Evolutionary conservation across 2,329 filamentous ascomycete species (phyloP).

Genomic region (Colletotrichum nymphaeae): DNA sequence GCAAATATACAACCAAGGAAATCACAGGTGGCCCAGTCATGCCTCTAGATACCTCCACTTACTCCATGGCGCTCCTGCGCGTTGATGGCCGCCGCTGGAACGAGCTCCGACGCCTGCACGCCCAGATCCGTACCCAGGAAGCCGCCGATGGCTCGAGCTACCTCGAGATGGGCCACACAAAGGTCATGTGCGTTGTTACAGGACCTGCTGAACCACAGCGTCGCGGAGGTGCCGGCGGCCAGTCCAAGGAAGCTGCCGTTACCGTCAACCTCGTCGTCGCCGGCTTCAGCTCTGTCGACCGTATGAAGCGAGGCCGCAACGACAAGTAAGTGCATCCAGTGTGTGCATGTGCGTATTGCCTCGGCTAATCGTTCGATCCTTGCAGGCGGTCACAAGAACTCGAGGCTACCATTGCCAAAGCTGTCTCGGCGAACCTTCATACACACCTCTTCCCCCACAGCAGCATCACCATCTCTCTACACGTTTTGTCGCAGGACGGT

Average conservation of each 20-base stretch:
- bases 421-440: slow-evolving; percentile 83
- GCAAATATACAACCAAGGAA: neutral
- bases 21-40: slow-evolving; percentile 57
- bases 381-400: slow-evolving; percentile 82
- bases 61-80: slow-evolving; percentile 85
- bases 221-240: slow-evolving; percentile 43
- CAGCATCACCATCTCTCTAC: slow-evolving; percentile 84
- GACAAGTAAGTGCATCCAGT: slow-evolving; percentile 74
- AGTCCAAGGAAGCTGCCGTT: slow-evolving; percentile 71
- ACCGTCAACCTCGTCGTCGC: slow-evolving; percentile 86
- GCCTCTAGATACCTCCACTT: slow-evolving; percentile 95
- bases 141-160: slow-evolving; percentile 94
- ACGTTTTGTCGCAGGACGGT: slow-evolving; percentile 91
- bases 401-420: slow-evolving; percentile 80
- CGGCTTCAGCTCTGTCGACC: slow-evolving; percentile 88
- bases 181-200: slow-evolving; percentile 91
- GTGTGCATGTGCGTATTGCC: neutral
- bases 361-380: neutral
- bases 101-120: slow-evolving; percentile 88
- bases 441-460: slow-evolving; percentile 90
- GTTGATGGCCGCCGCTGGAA: slow-evolving; percentile 94
- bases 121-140: slow-evolving; percentile 91
- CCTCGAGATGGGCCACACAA: slow-evolving; percentile 97
- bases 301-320: slow-evolving; percentile 78
- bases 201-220: slow-evolving; percentile 78